Base-by-base conservation (phyloP, 2,329 filamentous ascomycete species). In the Colletotrichum nymphaeae region DNA sequence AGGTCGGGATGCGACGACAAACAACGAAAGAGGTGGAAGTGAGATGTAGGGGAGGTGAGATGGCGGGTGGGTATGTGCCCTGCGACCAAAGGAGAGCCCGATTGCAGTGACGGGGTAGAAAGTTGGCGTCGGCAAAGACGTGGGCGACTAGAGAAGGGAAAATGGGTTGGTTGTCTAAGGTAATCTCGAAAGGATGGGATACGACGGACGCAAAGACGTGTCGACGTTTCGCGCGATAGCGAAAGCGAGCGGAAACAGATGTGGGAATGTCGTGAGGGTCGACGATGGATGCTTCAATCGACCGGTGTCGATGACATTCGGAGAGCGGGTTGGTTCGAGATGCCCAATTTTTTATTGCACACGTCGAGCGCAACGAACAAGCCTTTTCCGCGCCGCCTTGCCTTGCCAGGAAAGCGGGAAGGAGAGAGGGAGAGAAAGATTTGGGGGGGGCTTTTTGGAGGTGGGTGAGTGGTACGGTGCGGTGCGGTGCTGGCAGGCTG, bases 1-100 rank as follows among this genome's bases (percentile, higher is more conserved):
- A 63, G 58, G 72, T 68, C 58, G 69, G 68, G 69, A 72, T 74
- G 72, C 72, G 72, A 72, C 69, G 22, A 59, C 68, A 74, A 63
- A 68, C 52, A 59, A 67, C 37, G 19, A 56, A 57, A 57, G 56
- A 60, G 58, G 55, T 62, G 67, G 49, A 70, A 35, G 56, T 62
- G 65, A 66, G 56, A 55, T 42, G 60, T 71, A 59, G 71, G 67
- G 62, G 30, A 67, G 52, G 67, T 60, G 56, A 62, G 60, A 71
- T 62, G 70, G 68, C 65, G 71, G 56, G 71, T 73, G 56, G 67
- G 71, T 73, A 60, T 60, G 71, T 71, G 71, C 42, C 42, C 42
- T 49, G 42, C 71, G 67, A 73, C 71, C 65, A 73, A 73, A 64
- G 57, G 62, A 49, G 60, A 73, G 71, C 67, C 67, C 67, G 56